A percentile compares a stretch with the other conserved stretches of the same genome.
Conservation (phyloP, 164 flowering plant species). For the Saururus chinensis region DNA sequence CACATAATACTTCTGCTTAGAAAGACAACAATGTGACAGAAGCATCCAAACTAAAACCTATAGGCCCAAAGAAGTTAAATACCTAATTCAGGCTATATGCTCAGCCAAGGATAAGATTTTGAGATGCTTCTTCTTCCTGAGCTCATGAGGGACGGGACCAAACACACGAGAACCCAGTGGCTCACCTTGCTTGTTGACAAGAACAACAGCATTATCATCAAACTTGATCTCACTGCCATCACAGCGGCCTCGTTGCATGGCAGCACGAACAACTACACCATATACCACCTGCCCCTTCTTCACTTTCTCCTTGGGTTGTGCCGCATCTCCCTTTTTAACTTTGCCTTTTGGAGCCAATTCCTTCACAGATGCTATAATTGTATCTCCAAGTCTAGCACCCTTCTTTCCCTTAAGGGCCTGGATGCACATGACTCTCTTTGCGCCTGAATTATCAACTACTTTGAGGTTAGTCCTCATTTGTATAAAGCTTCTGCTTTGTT, state of each 20-base stretch:
- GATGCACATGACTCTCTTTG: conserved; percentile 75
- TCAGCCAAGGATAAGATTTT: conserved; percentile 75
- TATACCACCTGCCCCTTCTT: conserved; percentile 56
- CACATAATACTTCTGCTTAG: no score
- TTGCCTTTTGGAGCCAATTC: conserved; percentile 82
- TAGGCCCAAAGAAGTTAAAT: no score
- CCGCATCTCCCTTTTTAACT: conserved; percentile 47
- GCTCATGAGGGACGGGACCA: conserved; percentile 89
- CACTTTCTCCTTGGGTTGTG: conserved; percentile 29
- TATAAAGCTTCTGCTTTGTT: conserved; percentile 75
- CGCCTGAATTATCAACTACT: conserved; percentile 91
- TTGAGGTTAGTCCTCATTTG: conserved; percentile 90
- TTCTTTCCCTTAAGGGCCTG: conserved; percentile 68
- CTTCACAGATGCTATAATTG: conserved; percentile 75
- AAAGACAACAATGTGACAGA: no score
- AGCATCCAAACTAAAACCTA: no score
- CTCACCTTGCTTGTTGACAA: conserved; percentile 80
- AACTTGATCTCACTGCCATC: conserved; percentile 87
- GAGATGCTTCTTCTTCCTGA: conserved; percentile 75
- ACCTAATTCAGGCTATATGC: conserved; percentile 22
- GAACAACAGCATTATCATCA: conserved; percentile 89
- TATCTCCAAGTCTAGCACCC: conserved; percentile 89
- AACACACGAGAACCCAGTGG: conserved; percentile 78
- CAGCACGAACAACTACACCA: conserved; percentile 91
- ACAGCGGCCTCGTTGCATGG: conserved; percentile 71